phyloP scores from a whole-genome alignment of 2,329 filamentous ascomycete species.

The Pyrenophora graminea region DNA sequence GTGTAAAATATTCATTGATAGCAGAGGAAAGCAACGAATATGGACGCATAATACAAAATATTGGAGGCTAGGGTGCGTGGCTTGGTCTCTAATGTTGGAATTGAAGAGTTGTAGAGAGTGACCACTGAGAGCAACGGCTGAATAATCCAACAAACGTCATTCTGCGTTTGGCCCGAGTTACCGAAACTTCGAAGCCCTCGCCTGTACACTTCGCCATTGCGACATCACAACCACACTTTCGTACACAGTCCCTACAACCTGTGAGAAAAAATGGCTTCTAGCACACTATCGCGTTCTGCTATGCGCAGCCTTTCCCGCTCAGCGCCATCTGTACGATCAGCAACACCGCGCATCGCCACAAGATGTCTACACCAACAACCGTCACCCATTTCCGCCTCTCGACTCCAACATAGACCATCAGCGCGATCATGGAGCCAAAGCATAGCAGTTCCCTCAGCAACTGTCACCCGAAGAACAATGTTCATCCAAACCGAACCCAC shows the following conservation, averaged over 20 bases:
- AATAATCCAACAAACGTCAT: slow-evolving; percentile 29
- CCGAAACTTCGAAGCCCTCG: slow-evolving; percentile 13
- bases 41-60: too few species aligned
- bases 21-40: too few species aligned
- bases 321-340: slow-evolving; percentile 26
- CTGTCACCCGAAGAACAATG: slow-evolving; percentile 66
- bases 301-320: slow-evolving; percentile 36
- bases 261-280: slow-evolving; percentile 31
- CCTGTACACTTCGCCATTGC: slow-evolving; percentile 20
- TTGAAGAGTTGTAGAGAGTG: background rate
- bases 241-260: background rate
- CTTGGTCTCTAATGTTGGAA: too few species aligned
- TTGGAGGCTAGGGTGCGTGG: too few species aligned
- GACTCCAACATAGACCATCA: slow-evolving; percentile 37
- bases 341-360: slow-evolving; percentile 33
- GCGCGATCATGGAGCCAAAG: slow-evolving; percentile 31
- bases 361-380: slow-evolving; percentile 44
- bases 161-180: slow-evolving; percentile 15
- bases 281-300: slow-evolving; percentile 32
- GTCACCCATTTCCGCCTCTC: slow-evolving; percentile 39
- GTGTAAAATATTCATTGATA: too few species aligned
- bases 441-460: slow-evolving; percentile 13
- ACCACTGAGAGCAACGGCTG: slow-evolving; percentile 9
- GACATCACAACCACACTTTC: slow-evolving; percentile 1
- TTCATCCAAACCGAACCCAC: slow-evolving; percentile 98